A percentile compares a stretch with the other conserved stretches of the same genome.
Evolutionary conservation across 192 early-diverging fungal genomes (phyloP).

Genomic region (Coemansia sp.): DNA sequence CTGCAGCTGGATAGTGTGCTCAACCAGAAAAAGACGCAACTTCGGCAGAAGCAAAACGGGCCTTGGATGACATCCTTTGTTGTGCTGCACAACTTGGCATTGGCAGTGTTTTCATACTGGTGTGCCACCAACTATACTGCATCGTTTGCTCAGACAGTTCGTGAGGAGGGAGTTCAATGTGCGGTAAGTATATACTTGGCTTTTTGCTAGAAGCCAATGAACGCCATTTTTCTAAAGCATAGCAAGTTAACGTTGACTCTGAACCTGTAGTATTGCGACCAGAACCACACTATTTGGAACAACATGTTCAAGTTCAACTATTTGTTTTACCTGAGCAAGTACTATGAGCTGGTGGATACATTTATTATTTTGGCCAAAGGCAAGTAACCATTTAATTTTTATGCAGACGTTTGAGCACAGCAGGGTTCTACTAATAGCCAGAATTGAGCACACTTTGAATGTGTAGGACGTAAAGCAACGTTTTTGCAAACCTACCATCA

Average conservation of each 20-base stretch:
- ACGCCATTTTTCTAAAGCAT: too few species aligned
- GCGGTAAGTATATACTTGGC: conserved; percentile 57
- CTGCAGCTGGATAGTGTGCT: conserved; percentile 20
- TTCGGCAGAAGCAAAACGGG: conserved; percentile 31
- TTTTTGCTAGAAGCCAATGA: too few species aligned
- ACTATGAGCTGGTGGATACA: conserved; percentile 87
- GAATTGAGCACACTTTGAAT: conserved; percentile 8
- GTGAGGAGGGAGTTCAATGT: conserved; percentile 57
- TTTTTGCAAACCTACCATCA: conserved; percentile 89
- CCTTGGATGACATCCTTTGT: conserved; percentile 76
- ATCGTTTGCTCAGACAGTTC: conserved; percentile 60
- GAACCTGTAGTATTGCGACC: conserved; percentile 60
- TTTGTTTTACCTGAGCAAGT: conserved; percentile 86
- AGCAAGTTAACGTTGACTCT: neutral
- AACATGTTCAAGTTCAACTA: conserved; percentile 60
- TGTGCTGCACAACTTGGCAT: conserved; percentile 72
- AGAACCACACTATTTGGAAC: conserved; percentile 6
- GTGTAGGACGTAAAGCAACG: conserved; percentile 63
- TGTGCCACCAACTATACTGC: conserved; percentile 69
- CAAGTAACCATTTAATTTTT: conserved; percentile 7
- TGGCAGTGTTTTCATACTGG: conserved; percentile 72
- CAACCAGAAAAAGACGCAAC: neutral
- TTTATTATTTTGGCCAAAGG: conserved; percentile 79
- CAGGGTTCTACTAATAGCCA: too few species aligned
- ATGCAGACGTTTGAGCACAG: neutral